These are phyloP conservation scores for Multifurca ochricompacta DNA, from an alignment of 768 basidiomycete species.

Conservation along the genomic window DNA sequence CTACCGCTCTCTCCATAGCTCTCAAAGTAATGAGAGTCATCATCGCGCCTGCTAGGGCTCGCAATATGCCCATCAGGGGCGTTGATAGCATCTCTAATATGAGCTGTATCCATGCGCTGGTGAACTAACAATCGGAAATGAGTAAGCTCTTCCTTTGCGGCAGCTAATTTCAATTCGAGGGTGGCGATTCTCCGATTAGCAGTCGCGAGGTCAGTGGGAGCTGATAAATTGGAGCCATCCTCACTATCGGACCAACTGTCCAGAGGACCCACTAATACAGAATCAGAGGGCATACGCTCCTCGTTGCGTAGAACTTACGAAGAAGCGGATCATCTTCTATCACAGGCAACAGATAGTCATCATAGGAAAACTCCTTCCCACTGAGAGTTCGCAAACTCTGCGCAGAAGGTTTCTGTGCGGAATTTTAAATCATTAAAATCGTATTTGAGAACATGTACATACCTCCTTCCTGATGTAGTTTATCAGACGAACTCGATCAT, in stretches of 20 bases:
- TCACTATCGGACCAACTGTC: conserved; percentile 78
- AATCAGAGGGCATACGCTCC: background rate
- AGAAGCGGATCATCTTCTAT: conserved; percentile 85
- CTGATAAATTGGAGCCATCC: conserved; percentile 30
- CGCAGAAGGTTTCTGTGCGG: conserved; percentile 36
- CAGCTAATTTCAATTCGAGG: conserved; percentile 55
- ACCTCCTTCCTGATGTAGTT: conserved; percentile 83
- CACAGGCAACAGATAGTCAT: conserved; percentile 75
- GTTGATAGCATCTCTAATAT: conserved; percentile 36
- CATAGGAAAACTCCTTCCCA: conserved; percentile 59
- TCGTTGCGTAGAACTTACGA: conserved; percentile 46
- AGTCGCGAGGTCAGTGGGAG: conserved; percentile 27
- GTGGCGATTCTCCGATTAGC: conserved; percentile 42
- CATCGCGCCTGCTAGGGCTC: conserved; percentile 44
- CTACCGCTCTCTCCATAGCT: conserved; percentile 84
- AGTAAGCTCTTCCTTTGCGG: conserved; percentile 49
- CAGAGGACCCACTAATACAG: conserved; percentile 43
- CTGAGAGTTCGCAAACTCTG: conserved; percentile 40
- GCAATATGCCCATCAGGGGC: conserved; percentile 26
- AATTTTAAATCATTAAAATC: background rate
- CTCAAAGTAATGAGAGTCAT: conserved; percentile 91
- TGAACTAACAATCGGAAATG: conserved; percentile 56
- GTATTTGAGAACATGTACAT: background rate
- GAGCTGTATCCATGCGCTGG: conserved; percentile 41
- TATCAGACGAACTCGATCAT: conserved; percentile 72